Conservation (phyloP, 2,329 filamentous ascomycete species). For the Beauveria caledonica region DNA sequence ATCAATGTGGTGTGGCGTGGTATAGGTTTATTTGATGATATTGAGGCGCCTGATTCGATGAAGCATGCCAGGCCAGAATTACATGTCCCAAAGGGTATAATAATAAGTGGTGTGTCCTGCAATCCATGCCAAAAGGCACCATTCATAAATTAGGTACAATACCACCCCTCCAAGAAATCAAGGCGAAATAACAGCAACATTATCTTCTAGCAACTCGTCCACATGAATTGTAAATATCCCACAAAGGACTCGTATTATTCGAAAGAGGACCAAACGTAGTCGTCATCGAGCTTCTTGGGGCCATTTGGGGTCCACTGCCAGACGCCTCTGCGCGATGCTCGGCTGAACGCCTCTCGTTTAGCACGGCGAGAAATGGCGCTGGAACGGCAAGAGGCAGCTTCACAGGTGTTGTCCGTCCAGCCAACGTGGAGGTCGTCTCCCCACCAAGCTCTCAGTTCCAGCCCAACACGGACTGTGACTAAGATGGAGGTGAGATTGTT, state of each 20-base stretch:
- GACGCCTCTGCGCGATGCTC: slow-evolving; percentile 24
- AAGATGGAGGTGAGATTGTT: slow-evolving; percentile 31
- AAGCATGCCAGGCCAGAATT: not conserved
- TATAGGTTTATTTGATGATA: not conserved
- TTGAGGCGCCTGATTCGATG: not conserved
- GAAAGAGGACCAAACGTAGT: slow-evolving; percentile 18
- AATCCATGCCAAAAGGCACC: slow-evolving; percentile 1
- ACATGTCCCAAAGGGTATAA: not conserved
- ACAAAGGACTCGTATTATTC: not conserved
- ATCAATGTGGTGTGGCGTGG: not conserved
- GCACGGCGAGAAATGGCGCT: slow-evolving; percentile 18
- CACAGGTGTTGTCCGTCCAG: slow-evolving; percentile 34
- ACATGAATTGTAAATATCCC: slow-evolving; percentile 8
- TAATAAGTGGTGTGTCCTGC: not conserved
- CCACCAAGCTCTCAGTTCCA: slow-evolving; percentile 33
- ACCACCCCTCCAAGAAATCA: slow-evolving; percentile 12
- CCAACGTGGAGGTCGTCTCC: slow-evolving; percentile 32
- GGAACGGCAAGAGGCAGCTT: slow-evolving; percentile 28
- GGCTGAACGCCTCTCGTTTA: slow-evolving; percentile 26
- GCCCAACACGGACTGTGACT: slow-evolving; percentile 29
- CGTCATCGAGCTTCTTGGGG: slow-evolving; percentile 25
- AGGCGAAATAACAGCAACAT: slow-evolving; percentile 11
- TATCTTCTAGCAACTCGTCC: slow-evolving; percentile 9
- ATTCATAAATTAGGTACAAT: slow-evolving; percentile 4
- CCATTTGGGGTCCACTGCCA: slow-evolving; percentile 27